phyloP scores from a whole-genome alignment of 768 basidiomycete species.

The Phlebiopsis gigantea region DNA sequence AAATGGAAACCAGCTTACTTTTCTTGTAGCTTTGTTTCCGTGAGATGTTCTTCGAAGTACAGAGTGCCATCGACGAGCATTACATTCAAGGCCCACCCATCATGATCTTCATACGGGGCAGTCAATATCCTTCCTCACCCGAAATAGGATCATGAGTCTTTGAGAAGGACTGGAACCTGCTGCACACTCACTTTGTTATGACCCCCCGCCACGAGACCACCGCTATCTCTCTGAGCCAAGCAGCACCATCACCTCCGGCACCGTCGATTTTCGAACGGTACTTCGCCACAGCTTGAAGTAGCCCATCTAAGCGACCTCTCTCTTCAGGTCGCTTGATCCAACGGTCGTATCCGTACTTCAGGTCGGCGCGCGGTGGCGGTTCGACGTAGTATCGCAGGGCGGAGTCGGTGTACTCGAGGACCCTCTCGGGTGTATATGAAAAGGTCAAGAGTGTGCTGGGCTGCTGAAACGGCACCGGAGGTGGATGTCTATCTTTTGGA shows the following conservation, averaged over 20 bases:
- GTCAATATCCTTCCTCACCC: slow-evolving; percentile 64
- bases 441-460: slow-evolving; percentile 67
- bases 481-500: neutral
- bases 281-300: slow-evolving; percentile 54
- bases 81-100: slow-evolving; percentile 77
- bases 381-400: slow-evolving; percentile 67
- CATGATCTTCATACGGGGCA: slow-evolving; percentile 77
- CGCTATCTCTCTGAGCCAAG: slow-evolving; percentile 39
- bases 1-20: slow-evolving; percentile 48
- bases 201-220: slow-evolving; percentile 77
- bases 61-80: slow-evolving; percentile 69
- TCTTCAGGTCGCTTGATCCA: slow-evolving; percentile 68
- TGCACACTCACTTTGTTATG: slow-evolving; percentile 65
- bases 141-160: slow-evolving; percentile 9
- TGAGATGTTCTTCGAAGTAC: slow-evolving; percentile 70
- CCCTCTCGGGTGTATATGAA: slow-evolving; percentile 56
- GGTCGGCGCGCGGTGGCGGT: slow-evolving; percentile 61
- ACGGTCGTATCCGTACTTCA: slow-evolving; percentile 65
- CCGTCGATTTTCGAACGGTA: slow-evolving; percentile 32
- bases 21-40: slow-evolving; percentile 50
- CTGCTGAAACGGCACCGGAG: slow-evolving; percentile 53
- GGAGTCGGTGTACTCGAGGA: slow-evolving; percentile 60
- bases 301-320: slow-evolving; percentile 59
- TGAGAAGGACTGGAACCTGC: neutral
- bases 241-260: slow-evolving; percentile 25